Base-by-base conservation (phyloP, 176 grass and related monocot genomes). In the Tillandsia leiboldiana region DNA sequence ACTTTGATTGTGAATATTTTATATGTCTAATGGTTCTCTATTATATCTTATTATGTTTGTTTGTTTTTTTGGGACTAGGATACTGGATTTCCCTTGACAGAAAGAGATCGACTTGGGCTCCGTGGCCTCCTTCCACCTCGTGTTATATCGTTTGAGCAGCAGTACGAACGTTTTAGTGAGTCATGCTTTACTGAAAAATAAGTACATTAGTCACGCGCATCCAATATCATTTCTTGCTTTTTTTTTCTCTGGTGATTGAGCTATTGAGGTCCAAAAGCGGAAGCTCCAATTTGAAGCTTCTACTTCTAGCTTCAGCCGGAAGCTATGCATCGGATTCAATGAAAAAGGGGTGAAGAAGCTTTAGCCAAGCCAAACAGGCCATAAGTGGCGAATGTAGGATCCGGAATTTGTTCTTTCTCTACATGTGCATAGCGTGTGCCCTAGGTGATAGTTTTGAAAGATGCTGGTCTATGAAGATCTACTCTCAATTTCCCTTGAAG, bases 101-200 rank as follows among this genome's bases (percentile, higher is more conserved):
- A 97, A 83, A 83, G 94, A 50, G 94, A 97, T 74, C 89, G 89
- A 17, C 94, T 97, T 61, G 94, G 94, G 49, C 89, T 97, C 80
- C 89, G 94, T 12, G 94, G 94, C 64, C 84, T 97, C 64, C 84
- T 92, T 26, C 94, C 94, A 48, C 94, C 94, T 79, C 94, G 86
- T 14, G 94, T 92, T 74, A 97, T 97, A 86, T 92, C 89, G 48
- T 97, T 92, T 64, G 79, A 92, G 79, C 86, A 92, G 73, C 94
- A 97, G 83, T 92, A 97, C 86, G 79, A 97, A 50, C 86, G 94
- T 10, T 92, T 97, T 75, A 90, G 89, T 97, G 79, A 97, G 94
- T 87, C 26, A 11, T 22, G 29, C 24, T 68, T 68, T 42, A 11
- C 54, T 48, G 14, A 9, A 15, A 58, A 10, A 11, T 24, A 11